Evolutionary conservation across 169 alveolate species (phyloP).

Genomic region (Cryptosporidium xiaoi): DNA sequence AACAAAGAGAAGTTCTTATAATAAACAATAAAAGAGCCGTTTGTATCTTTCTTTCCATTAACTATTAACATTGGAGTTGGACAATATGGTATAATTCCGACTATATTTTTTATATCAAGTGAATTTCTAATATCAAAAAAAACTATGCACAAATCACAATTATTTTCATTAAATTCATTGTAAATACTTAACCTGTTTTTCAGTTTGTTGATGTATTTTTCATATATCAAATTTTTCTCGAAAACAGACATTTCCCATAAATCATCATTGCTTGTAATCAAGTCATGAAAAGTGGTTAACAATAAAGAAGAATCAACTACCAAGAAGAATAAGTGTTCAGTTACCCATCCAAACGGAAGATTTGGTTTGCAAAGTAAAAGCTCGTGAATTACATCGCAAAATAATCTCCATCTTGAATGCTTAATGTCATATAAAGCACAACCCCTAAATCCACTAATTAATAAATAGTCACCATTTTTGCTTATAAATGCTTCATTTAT

Average conservation of each 20-base stretch:
- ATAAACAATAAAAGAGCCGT: conserved; percentile 19
- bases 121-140: conserved; percentile 63
- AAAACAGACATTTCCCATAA: conserved; percentile 43
- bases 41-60: neutral
- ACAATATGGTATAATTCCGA: conserved; percentile 67
- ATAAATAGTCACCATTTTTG: conserved; percentile 71
- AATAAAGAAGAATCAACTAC: conserved; percentile 32
- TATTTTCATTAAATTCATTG: neutral
- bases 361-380: conserved; percentile 75
- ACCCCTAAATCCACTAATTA: conserved; percentile 77
- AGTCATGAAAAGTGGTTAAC: conserved; percentile 29
- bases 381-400: conserved; percentile 76
- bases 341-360: conserved; percentile 81
- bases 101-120: conserved; percentile 40
- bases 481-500: conserved; percentile 74
- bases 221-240: conserved; percentile 50
- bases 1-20: conserved; percentile 21
- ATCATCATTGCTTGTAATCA: conserved; percentile 23
- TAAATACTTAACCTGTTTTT: neutral
- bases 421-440: conserved; percentile 76
- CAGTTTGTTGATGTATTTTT: conserved; percentile 14
- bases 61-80: conserved; percentile 48
- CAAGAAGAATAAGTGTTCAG: conserved; percentile 75
- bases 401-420: conserved; percentile 78
- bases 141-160: conserved; percentile 26